Conservation (phyloP, 768 basidiomycete species). For the Boletus vermiculosoides region DNA sequence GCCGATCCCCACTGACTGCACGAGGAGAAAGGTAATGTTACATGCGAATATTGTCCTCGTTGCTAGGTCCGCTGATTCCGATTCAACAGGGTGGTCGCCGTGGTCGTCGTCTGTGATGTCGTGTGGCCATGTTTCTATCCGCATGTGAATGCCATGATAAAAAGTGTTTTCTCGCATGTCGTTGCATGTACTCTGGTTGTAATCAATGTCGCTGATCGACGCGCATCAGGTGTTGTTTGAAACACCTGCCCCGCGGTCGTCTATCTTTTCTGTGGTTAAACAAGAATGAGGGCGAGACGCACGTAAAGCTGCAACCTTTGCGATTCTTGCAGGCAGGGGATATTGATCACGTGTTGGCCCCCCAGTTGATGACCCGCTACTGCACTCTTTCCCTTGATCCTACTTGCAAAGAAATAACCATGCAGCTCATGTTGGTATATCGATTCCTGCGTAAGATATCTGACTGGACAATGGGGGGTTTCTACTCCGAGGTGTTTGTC, state of each 20-base stretch:
- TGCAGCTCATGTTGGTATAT: constrained; percentile 57
- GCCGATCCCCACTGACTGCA: constrained; percentile 95
- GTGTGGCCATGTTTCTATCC: constrained; percentile 9
- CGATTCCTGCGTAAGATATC: constrained; percentile 59
- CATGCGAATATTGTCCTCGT: not conserved
- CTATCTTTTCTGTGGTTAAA: constrained; percentile 13
- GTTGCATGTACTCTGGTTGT: constrained; percentile 36
- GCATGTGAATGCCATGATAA: constrained; percentile 16
- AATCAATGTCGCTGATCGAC: constrained; percentile 78
- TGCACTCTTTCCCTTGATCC: not conserved
- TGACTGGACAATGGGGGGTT: constrained; percentile 56
- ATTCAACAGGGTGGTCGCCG: constrained; percentile 87
- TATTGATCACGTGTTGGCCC: not conserved
- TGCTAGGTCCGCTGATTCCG: constrained; percentile 1
- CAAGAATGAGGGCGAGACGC: not conserved
- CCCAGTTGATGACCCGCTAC: no score
- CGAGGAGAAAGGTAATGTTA: constrained; percentile 83
- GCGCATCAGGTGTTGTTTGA: constrained; percentile 65
- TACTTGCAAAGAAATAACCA: constrained; percentile 12
- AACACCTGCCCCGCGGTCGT: constrained; percentile 80
- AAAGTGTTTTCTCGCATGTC: constrained; percentile 28
- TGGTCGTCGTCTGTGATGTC: constrained; percentile 85
- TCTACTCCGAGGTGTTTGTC: constrained; percentile 61
- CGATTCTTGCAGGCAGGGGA: not conserved
- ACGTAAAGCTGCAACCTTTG: not conserved